Conservation (phyloP, 2,329 filamentous ascomycete genomes). For the Apiospora koreana region DNA sequence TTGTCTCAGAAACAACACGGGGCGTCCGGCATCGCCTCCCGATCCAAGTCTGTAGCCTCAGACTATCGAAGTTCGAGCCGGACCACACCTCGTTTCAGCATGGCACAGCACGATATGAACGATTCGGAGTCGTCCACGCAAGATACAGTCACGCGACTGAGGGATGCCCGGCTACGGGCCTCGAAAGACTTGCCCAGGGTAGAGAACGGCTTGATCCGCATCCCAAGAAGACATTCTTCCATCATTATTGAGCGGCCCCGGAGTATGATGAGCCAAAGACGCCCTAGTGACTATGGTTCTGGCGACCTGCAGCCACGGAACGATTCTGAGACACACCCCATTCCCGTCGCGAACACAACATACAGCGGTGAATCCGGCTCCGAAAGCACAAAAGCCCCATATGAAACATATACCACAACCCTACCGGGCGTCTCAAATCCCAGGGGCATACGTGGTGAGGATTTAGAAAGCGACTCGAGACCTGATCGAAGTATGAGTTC, state of each 20-base stretch:
- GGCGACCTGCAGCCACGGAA: background rate
- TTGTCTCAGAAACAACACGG: background rate
- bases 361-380: background rate
- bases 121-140: background rate
- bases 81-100: background rate
- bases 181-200: background rate
- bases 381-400: background rate
- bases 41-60: background rate
- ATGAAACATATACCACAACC: background rate
- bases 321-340: background rate
- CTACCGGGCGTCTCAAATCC: background rate
- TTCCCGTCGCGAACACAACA: background rate
- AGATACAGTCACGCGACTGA: background rate
- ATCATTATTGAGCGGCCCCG: background rate
- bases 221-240: background rate
- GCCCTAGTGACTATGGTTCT: background rate
- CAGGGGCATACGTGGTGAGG: background rate
- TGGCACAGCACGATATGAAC: background rate
- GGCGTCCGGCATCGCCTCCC: background rate
- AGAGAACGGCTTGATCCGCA: background rate
- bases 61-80: background rate
- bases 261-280: background rate
- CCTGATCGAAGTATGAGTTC: conserved; percentile 1
- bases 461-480: background rate
- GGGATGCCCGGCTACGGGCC: background rate